Base-by-base conservation (phyloP, 148 eudicot species). In the Drosera capensis region DNA sequence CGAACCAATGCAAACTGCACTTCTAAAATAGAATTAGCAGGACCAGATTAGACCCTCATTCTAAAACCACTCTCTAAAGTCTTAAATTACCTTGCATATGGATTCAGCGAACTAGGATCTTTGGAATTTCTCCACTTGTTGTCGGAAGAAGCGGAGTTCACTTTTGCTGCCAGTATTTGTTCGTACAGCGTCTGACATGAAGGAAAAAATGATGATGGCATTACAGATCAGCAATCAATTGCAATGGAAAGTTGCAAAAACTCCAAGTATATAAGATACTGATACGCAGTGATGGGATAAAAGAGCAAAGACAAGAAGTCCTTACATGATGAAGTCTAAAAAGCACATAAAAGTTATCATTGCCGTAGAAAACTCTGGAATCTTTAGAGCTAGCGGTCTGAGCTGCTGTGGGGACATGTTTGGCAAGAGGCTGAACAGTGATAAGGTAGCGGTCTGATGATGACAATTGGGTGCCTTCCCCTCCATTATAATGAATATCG, bases 311-410 rank as follows among this genome's bases (percentile, higher is more conserved):
- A 24, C 23, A 25, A 18, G 21, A 41, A 2, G 14, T 28, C 16
- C 67, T 72, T 63, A 84, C 97, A 57, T 67, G 86, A 54, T 90
- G 94, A 71, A 84, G 82, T 68, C 85, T 72, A 50, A 90, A 76
- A 38, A 90, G 75, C 59, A 68, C 84, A 65, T 71, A 90, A 40
- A 78, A 80, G 47, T 67, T 44, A 52, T 90, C 95, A 54, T 78
- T 84, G 56, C 93, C 97, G 34, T 84, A 90, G 52, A 90, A 80
- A 51, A 74, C 60, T 46, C 72, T 57, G 37, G 71, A 62, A 56
- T 71, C 75, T 52, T 69, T 77, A 59, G 60, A 63, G 24, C 45
- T 57, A 22, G 24, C 63, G 37, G 49, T 71, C 24, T 11, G 58
- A 39, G 64, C 43, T 40, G 56, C 60, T 22, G 72, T 66, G 44